phyloP scores from a whole-genome alignment of 23 red algal genomes.

The Gracilaria gracilis region DNA sequence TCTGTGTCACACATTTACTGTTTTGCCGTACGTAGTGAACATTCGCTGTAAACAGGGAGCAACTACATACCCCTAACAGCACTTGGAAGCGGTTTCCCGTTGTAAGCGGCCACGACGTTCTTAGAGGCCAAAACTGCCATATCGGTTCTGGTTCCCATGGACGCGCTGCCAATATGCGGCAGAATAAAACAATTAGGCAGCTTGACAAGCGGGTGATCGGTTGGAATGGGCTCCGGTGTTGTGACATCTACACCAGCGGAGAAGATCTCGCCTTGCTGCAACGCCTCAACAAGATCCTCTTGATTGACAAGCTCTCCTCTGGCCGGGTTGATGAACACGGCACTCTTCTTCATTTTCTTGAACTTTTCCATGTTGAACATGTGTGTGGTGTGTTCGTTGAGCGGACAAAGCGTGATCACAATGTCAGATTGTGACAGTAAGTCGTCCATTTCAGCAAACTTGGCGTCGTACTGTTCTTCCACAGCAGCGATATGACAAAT shows the following conservation, averaged over 20 bases:
- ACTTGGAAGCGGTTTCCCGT: conserved; percentile 66
- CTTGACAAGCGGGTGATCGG: conserved; percentile 63
- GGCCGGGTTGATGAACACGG: conserved; percentile 88
- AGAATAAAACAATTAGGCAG: conserved; percentile 83
- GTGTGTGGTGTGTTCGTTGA: conserved; percentile 74
- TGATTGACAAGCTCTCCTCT: conserved; percentile 94
- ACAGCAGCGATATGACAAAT: neutral
- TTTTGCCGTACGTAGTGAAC: neutral
- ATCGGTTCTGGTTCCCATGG: conserved; percentile 71
- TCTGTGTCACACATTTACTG: neutral
- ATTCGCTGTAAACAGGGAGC: neutral
- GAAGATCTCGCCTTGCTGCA: conserved; percentile 76
- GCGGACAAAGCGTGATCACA: conserved; percentile 89
- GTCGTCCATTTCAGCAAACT: conserved; percentile 57
- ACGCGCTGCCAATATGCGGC: conserved; percentile 96
- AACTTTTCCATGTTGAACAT: conserved; percentile 80
- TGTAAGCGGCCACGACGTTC: conserved; percentile 78
- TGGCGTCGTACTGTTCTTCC: conserved; percentile 60
- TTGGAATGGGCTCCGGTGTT: conserved; percentile 87
- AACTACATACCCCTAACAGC: conserved; percentile 34
- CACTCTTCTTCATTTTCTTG: conserved; percentile 84
- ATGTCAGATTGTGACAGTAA: conserved; percentile 79
- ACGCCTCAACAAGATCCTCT: conserved; percentile 75
- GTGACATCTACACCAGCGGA: conserved; percentile 88
- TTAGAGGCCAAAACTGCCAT: conserved; percentile 85